These are phyloP conservation scores for Cyclotella cryptica DNA, from an alignment of 108 stramenopile genomes.

Conservation along the genomic window DNA sequence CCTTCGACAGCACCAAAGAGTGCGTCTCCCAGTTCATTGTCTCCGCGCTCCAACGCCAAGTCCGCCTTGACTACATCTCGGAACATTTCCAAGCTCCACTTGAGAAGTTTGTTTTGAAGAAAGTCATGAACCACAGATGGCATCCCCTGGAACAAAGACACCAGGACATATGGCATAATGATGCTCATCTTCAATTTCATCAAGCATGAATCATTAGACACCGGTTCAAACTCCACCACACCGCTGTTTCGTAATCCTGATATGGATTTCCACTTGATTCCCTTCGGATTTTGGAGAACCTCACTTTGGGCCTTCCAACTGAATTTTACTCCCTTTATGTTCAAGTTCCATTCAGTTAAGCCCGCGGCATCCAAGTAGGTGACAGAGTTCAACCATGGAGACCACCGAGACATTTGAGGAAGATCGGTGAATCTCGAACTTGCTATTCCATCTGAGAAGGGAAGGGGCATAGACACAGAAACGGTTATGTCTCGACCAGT, in stretches of 20 bases:
- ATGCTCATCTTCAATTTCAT: constrained; percentile 84
- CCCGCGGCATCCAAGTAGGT: constrained; percentile 74
- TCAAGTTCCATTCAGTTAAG: constrained; percentile 84
- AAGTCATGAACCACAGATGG: constrained; percentile 80
- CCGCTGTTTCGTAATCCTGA: constrained; percentile 80
- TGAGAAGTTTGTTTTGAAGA: constrained; percentile 83
- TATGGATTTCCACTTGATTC: constrained; percentile 82
- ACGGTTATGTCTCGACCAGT: constrained; percentile 77
- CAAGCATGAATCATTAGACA: constrained; percentile 57
- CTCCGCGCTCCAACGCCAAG: constrained; percentile 83
- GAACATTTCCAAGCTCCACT: constrained; percentile 92
- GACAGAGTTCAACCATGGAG: constrained; percentile 88
- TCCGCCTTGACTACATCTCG: constrained; percentile 91
- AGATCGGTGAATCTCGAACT: constrained; percentile 85
- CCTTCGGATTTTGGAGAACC: constrained; percentile 60
- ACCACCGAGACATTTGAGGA: constrained; percentile 88
- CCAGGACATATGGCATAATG: constrained; percentile 74
- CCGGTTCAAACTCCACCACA: constrained; percentile 64
- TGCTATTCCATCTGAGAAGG: constrained; percentile 82
- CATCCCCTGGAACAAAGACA: constrained; percentile 72
- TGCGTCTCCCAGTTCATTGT: constrained; percentile 88
- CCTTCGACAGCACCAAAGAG: constrained; percentile 88
- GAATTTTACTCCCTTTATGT: constrained; percentile 75
- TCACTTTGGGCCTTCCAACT: constrained; percentile 80
- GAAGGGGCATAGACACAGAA: constrained; percentile 76